Evolutionary conservation across 129 eudicot species (phyloP), one percentile per base, ranked within the genome.

Genomic region (Arctium lappa): DNA sequence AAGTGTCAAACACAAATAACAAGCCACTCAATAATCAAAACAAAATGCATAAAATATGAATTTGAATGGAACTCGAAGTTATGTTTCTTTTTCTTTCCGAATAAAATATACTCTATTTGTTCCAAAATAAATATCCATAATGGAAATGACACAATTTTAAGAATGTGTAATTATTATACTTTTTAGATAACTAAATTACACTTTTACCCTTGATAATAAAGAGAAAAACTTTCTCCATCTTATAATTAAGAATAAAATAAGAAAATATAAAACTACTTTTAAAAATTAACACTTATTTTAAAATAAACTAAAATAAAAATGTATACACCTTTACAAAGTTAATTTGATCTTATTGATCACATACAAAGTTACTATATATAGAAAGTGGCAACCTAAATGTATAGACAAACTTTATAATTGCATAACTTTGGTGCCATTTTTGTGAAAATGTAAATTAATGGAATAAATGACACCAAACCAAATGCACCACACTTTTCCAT

Each of bases 381-480:
- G 69, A 75, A 30, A 69, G 70, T 62, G 80, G 80, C 75, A 75
- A 80, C 38, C 85, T 76, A 82, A 75, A 82, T 56, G 29, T 13
- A 37, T 82, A 75, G 76, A 75, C 33, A 76, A 42, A 8, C 60
- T 65, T 74, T 74, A 31, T 56, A 82, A 82, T 69, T 82, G 75
- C 75, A 82, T 56, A 74, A 74, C 85, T 75, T 39, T 82, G 15
- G 63, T 65, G 13, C 85, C 80, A 74, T 74, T 40, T 82, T 74
- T 56, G 80, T 82, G 80, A 40, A 81, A 74, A 65, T 32, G 53
- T 29, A 42, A 82, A 42, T 68, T 82, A 76, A 68, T 82, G 81
- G 75, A 82, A 82, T 75, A 65, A 44, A 65, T 75, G 74, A 73
- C 15, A 82, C 76, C 65, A 82, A 70, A 82, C 30, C 85, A 82